phyloP scores from a whole-genome alignment of 108 stramenopile species.

The Fistulifera solaris region DNA sequence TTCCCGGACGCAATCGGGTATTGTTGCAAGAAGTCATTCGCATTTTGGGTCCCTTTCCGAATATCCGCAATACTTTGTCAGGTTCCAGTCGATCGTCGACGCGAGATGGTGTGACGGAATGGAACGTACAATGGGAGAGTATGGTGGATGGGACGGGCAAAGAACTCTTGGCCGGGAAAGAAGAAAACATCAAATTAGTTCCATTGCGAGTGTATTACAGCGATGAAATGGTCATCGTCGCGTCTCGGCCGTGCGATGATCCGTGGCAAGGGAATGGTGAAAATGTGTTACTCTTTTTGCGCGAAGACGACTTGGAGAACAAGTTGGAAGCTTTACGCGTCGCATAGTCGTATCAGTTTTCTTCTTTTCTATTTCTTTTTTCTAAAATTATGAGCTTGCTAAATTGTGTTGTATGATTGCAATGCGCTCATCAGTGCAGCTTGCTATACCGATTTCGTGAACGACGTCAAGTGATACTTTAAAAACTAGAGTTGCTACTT shows the following conservation, averaged over 20 bases:
- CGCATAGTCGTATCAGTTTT: conserved; percentile 16
- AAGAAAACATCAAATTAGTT: conserved; percentile 50
- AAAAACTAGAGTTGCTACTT: too few species aligned
- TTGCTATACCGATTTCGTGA: too few species aligned
- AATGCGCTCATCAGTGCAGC: too few species aligned
- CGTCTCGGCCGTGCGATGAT: conserved; percentile 23
- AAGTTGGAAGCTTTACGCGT: conserved; percentile 60
- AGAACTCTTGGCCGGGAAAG: conserved; percentile 59
- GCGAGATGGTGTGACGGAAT: conserved; percentile 6
- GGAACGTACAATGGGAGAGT: conserved; percentile 39
- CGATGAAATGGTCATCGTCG: conserved; percentile 50
- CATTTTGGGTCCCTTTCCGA: conserved; percentile 83
- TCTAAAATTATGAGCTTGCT: too few species aligned
- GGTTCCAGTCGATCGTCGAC: conserved; percentile 33
- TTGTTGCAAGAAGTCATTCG: conserved; percentile 77
- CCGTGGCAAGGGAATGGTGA: conserved; percentile 37
- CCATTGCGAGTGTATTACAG: conserved; percentile 54
- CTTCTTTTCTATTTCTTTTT: too few species aligned
- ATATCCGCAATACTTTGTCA: conserved; percentile 64
- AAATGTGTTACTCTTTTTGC: conserved; percentile 52
- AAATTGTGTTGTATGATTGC: too few species aligned
- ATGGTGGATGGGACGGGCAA: conserved; percentile 86
- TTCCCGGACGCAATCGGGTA: conserved; percentile 35
- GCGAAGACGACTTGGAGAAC: conserved; percentile 61
- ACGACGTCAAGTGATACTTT: too few species aligned